Percentiles rank a stretch among this genome's conserved stretches.
These are phyloP conservation scores for Cladosporium oxysporum DNA, from an alignment of 2,329 filamentous ascomycete genomes.

Conservation along the genomic window DNA sequence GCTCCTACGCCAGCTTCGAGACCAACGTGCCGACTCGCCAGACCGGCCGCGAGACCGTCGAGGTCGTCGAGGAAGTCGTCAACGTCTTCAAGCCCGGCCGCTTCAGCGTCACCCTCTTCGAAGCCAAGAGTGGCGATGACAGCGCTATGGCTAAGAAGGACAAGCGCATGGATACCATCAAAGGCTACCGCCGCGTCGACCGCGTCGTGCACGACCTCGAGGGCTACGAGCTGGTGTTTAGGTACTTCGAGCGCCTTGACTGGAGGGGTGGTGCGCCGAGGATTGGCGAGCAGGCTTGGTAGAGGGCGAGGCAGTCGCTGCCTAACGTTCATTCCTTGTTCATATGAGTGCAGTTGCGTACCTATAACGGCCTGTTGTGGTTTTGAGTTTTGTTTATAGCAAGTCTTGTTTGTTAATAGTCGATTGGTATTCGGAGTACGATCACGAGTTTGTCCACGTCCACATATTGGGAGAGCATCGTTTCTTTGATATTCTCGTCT, in stretches of 20 bases:
- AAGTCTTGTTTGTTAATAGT: background rate
- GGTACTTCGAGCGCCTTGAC: slow-evolving; percentile 90
- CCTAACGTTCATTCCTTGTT: background rate
- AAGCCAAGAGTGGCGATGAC: slow-evolving; percentile 68
- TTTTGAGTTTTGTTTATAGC: background rate
- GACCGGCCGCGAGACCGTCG: slow-evolving; percentile 81
- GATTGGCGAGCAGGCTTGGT: slow-evolving; percentile 54
- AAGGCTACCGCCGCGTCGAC: slow-evolving; percentile 86
- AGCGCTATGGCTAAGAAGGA: slow-evolving; percentile 45
- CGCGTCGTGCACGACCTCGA: slow-evolving; percentile 97
- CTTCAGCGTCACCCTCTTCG: slow-evolving; percentile 95
- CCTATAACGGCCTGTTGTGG: slow-evolving; percentile 4
- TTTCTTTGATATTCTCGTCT: too few species aligned
- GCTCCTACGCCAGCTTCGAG: slow-evolving; percentile 97
- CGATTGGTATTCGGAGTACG: background rate
- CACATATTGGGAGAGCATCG: too few species aligned
- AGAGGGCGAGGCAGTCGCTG: background rate
- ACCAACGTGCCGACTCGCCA: slow-evolving; percentile 93
- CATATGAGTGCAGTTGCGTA: background rate
- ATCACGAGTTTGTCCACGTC: background rate
- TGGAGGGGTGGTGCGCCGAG: slow-evolving; percentile 68
- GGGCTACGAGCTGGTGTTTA: slow-evolving; percentile 94
- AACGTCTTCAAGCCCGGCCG: slow-evolving; percentile 96
- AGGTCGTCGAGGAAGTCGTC: slow-evolving; percentile 91
- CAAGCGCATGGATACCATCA: slow-evolving; percentile 70